Base-by-base conservation (phyloP, 768 basidiomycete genomes). In the Russula virescens region DNA sequence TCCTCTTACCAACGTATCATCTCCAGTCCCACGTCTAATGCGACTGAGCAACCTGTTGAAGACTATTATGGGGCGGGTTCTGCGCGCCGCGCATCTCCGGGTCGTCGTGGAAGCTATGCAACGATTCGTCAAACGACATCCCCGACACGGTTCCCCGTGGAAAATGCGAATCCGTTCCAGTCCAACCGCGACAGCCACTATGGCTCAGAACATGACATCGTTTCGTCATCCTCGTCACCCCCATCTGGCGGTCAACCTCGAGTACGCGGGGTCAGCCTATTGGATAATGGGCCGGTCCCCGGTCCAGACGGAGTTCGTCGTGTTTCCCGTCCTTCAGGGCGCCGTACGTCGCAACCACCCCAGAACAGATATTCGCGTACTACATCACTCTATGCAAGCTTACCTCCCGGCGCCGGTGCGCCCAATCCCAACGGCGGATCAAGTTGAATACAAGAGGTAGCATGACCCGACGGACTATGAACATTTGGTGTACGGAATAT, bases 201-300 rank as follows among this genome's bases (percentile, higher is more conserved):
- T 46, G 34, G 35, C 38, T 38, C 4, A 49, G 60, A 63, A 38
- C 52, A 58, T 48, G 49, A 65, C 7, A 35, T 28, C 28, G 34
- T 31, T n/a, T 18, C 51, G 26, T 25, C 61, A 16, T 9, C 21
- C 3, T 49, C 52, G 3, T 19, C 45, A 19, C 28, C 54, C 28
- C 18, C 54, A 45, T 60, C 51, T 43, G 63, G 56, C 35, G 62
- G 52, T 52, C 60, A 59, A 54, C 63, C 50, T 53, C 65, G 63
- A 46, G 50, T 54, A 6, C 82, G 89, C 13, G 92, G 94, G 25
- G 80, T 97, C 52, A 86, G 86, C 49, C 74, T 98, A 60, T 83
- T 82, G 58, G 95, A 98, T 67, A 76, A 83, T 68, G 95, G 95
- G 16, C 92, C 91, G 43, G 89, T 94, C 2, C 86, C 89, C 45